Conservation (phyloP, 306 rosid species). For the Canavalia ensiformis region DNA sequence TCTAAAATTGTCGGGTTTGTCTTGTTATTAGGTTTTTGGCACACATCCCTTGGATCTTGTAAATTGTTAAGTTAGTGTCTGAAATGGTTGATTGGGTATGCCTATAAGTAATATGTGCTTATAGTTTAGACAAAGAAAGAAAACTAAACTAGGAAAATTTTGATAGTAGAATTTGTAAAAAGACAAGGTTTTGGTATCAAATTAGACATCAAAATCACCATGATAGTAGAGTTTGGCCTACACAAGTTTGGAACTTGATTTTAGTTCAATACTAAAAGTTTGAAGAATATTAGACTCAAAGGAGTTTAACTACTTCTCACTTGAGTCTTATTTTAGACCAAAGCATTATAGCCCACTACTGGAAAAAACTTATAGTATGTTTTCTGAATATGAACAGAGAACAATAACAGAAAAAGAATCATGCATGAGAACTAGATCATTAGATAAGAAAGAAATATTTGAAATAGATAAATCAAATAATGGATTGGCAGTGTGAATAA, state of each 20-base stretch:
- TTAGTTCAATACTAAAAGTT: conserved; percentile 30
- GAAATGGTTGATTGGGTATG: too few relatives aligned
- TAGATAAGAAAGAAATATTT: not conserved
- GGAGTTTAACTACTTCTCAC: not conserved
- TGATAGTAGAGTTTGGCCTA: conserved; percentile 57
- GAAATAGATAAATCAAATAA: not conserved
- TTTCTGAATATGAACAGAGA: not conserved
- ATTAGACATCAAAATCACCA: conserved; percentile 32
- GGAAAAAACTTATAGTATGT: not conserved
- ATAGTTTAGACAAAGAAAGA: not conserved
- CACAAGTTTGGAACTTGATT: conserved; percentile 39
- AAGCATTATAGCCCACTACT: not conserved
- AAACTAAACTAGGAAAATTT: conserved; percentile 6
- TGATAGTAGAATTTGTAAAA: conserved; percentile 21
- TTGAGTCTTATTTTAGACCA: conserved; percentile 5
- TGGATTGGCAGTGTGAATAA: not conserved
- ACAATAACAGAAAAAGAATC: not conserved
- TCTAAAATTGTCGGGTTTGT: too few relatives aligned
- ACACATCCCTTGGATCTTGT: too few relatives aligned
- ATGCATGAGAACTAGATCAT: not conserved
- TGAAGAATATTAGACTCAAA: conserved; percentile 2
- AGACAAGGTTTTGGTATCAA: not conserved
- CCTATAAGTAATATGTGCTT: too few relatives aligned
- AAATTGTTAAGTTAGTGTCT: too few relatives aligned
- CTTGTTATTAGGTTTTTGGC: too few relatives aligned